Percentiles rank a stretch among this genome's conserved stretches.
These are phyloP conservation scores for Vachellia collinsii DNA, from an alignment of 306 rosid species.

Conservation along the genomic window DNA sequence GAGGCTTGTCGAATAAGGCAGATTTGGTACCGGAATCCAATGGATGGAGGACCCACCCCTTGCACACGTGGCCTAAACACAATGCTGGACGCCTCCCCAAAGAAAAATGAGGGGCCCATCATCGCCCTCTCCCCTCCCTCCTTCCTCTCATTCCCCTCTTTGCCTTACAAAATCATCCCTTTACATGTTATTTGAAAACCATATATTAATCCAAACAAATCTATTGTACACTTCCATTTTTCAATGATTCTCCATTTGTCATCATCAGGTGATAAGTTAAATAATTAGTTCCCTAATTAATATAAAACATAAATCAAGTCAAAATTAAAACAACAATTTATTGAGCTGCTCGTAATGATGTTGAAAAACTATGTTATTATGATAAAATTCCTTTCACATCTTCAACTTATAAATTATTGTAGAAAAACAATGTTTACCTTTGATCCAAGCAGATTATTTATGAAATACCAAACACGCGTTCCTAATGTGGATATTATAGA, in stretches of 20 bases:
- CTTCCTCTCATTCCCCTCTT: neutral
- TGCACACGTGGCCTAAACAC: neutral
- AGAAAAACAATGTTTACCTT: no score
- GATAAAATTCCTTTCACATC: no score
- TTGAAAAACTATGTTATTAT: no score
- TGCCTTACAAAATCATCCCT: no score
- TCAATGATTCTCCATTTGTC: neutral
- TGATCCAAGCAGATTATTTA: no score
- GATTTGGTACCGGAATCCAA: neutral
- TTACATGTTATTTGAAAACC: no score
- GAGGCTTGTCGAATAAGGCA: neutral
- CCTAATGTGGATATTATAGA: neutral
- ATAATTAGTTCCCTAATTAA: neutral
- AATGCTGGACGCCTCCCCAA: neutral
- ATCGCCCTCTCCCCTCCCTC: neutral
- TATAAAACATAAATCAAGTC: neutral
- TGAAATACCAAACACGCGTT: neutral
- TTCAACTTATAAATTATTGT: no score
- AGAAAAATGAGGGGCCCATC: neutral
- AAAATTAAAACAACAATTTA: no score
- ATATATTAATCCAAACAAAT: no score
- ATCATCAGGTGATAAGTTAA: neutral
- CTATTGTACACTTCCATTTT: neutral
- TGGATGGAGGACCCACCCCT: neutral
- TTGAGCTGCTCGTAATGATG: no score